Conservation (phyloP, 768 basidiomycete genomes). For the Lactarius akahatsu region DNA sequence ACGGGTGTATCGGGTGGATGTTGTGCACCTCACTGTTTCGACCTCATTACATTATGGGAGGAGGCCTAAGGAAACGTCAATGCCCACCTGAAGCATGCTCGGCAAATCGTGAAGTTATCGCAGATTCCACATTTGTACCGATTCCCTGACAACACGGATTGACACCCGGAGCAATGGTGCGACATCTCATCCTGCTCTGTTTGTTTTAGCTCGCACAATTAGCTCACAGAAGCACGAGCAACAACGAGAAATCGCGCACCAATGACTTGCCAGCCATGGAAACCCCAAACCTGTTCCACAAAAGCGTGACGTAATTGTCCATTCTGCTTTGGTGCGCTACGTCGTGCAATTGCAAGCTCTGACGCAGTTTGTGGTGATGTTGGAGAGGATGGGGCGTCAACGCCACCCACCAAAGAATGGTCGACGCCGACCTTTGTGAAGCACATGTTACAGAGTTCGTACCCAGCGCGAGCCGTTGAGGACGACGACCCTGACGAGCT, state of each 20-base stretch:
- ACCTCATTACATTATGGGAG: slow-evolving; percentile 18
- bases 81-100: slow-evolving; percentile 74
- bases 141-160: slow-evolving; percentile 53
- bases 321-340: slow-evolving; percentile 68
- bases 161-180: slow-evolving; percentile 80
- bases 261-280: slow-evolving; percentile 82
- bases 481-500: slow-evolving; percentile 28
- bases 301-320: slow-evolving; percentile 83
- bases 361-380: slow-evolving; percentile 32
- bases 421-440: slow-evolving; percentile 73
- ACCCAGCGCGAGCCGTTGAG: slow-evolving; percentile 45
- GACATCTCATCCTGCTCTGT: slow-evolving; percentile 72
- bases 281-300: slow-evolving; percentile 83
- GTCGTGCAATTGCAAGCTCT: slow-evolving; percentile 53
- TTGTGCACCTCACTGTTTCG: slow-evolving; percentile 77
- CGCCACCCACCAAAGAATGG: slow-evolving; percentile 59
- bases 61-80: slow-evolving; percentile 1
- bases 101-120: slow-evolving; percentile 74
- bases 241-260: slow-evolving; percentile 50
- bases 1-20: slow-evolving; percentile 86
- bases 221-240: slow-evolving; percentile 4
- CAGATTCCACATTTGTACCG: slow-evolving; percentile 88
- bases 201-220: slow-evolving; percentile 24
- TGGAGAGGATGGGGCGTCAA: slow-evolving; percentile 48
- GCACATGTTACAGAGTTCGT: slow-evolving; percentile 82